A percentile compares a stretch with the other conserved stretches of the same genome.
Evolutionary conservation across 1,284 basidiomycete genomes (phyloP).

Genomic region (Pulveroboletus sp.): DNA sequence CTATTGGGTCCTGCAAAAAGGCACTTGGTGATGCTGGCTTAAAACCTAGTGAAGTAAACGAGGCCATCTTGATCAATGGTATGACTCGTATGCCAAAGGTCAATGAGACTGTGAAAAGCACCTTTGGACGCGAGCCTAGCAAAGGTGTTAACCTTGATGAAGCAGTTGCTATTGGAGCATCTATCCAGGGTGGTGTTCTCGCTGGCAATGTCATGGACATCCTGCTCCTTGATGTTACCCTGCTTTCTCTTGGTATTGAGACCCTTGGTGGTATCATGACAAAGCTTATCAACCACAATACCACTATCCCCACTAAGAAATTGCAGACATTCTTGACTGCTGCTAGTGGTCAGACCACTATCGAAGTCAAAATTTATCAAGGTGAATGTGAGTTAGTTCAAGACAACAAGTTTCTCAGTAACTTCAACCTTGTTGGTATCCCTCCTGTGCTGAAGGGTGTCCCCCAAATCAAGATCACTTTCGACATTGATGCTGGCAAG

Average conservation of each 20-base stretch:
- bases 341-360: conserved; percentile 42
- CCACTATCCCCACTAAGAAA: conserved; percentile 99
- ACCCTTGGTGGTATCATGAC: conserved; percentile 99
- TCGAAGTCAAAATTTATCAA: no score
- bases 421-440: no score
- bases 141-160: conserved; percentile 99
- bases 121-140: conserved; percentile 93
- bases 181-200: conserved; percentile 93
- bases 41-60: conserved; percentile 90
- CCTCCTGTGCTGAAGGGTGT: conserved; percentile 96
- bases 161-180: conserved; percentile 90
- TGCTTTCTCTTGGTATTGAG: conserved; percentile 92
- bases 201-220: conserved; percentile 97
- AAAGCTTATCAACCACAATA: conserved; percentile 92
- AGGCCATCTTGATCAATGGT: conserved; percentile 97
- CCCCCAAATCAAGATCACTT: conserved; percentile 98
- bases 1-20: conserved; percentile 97
- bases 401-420: no score
- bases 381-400: no score
- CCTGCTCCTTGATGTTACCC: conserved; percentile 93
- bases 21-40: conserved; percentile 89
- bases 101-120: conserved; percentile 81
- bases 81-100: conserved; percentile 98
- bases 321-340: conserved; percentile 98
- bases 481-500: conserved; percentile 94